Base-by-base conservation (phyloP, 164 flowering plant species). In the Hamamelis virginiana region DNA sequence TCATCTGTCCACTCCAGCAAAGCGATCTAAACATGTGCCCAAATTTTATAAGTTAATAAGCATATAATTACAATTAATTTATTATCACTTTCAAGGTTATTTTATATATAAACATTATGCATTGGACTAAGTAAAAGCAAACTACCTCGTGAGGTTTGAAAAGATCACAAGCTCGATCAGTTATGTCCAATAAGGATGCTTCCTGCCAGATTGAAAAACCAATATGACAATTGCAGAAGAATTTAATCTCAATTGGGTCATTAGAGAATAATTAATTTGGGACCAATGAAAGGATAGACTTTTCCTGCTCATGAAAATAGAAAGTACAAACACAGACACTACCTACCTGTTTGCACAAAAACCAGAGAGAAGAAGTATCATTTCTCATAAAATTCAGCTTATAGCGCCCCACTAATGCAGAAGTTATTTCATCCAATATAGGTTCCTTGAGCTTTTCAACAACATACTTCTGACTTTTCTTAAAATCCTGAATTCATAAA, bases 1-100 rank as follows among this genome's bases (percentile, higher is more conserved):
- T 95, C 97, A 78, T 95, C 99, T 27, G 96, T 80, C 99, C 98
- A 95, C 80, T 92, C 98, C 82, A 95, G 80, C 77, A 91, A 75
- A 74, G 82, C 78, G 66, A 87, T 84, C 98, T 94, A 62, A 27
- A 56, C 47, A 70, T 47, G 73, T 28, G 59, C 18, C 62, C 9
- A 28, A 61, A 59, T 5, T 46, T 59, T 11, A 44, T 23, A 48
- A 21, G 48, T 38, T 16, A 38, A 12, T 14, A 59, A 22, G n/a
- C 25, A 51, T 1, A 19, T 51, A 51, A 51, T 51, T 18, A 8
- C 55, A 51, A 51, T n/a, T n/a, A n/a, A n/a, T 18, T 4, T 51
- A 51, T 51, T 5, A 23, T 26, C 12, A 57, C 41, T 33, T 33
- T 33, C 6, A 33, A 33, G 2, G 41, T 33, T 33, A 33, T 6